Evolutionary conservation across 2,329 filamentous ascomycete genomes (phyloP).

Genomic region (Tolypocladium endophyticum): DNA sequence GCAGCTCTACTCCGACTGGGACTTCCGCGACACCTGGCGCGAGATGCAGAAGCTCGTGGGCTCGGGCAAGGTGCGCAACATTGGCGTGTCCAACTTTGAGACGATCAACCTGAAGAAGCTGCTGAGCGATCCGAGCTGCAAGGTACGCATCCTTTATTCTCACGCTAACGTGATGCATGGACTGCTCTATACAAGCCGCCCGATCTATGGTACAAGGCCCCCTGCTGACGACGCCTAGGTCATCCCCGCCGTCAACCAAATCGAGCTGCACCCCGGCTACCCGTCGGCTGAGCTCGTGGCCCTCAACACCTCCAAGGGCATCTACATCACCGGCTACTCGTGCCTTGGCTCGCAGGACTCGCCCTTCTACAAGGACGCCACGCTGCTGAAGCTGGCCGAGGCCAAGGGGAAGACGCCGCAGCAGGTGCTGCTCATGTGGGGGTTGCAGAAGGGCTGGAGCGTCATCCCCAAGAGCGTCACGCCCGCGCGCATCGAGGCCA

Average conservation of each 20-base stretch:
- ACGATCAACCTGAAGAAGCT: constrained; percentile 73
- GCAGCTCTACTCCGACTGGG: constrained; percentile 67
- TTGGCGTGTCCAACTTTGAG: constrained; percentile 80
- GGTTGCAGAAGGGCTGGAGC: constrained; percentile 67
- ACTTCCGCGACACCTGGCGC: constrained; percentile 70
- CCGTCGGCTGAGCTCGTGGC: constrained; percentile 69
- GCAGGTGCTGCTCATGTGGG: constrained; percentile 73
- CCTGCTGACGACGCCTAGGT: constrained; percentile 22
- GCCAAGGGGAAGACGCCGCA: constrained; percentile 58
- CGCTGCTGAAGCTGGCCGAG: constrained; percentile 51
- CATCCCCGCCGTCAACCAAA: constrained; percentile 65
- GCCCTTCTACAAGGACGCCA: constrained; percentile 56
- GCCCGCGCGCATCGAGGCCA: constrained; percentile 60
- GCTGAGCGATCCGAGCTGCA: constrained; percentile 54
- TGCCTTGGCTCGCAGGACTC: constrained; percentile 63
- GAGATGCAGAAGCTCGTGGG: constrained; percentile 63
- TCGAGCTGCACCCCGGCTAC: constrained; percentile 73
- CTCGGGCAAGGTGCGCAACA: constrained; percentile 65
- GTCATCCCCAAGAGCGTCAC: constrained; percentile 82
- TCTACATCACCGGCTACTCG: constrained; percentile 66
- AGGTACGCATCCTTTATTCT: constrained; percentile 48
- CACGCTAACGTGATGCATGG: neutral
- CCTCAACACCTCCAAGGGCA: constrained; percentile 62
- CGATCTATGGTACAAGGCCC: neutral
- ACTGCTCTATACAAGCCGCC: neutral